A percentile compares a stretch with the other conserved stretches of the same genome.
phyloP scores from a whole-genome alignment of 2,329 filamentous ascomycete genomes.

The Fusarium sp. region DNA sequence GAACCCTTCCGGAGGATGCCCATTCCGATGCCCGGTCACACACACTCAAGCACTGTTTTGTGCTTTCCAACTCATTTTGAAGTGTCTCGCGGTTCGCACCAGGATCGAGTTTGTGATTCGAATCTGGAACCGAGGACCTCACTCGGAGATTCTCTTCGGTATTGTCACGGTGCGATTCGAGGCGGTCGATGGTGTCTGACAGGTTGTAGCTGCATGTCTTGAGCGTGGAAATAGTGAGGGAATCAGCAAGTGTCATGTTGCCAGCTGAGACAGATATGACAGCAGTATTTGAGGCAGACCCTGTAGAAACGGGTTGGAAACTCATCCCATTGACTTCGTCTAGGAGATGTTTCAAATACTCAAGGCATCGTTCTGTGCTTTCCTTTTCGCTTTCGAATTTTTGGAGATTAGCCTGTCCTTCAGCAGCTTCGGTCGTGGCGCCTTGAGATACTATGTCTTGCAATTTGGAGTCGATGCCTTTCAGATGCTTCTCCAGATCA shows the following conservation, averaged over 20 bases:
- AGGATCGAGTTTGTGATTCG: background rate
- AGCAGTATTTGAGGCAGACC: background rate
- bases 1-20: conserved; percentile 22
- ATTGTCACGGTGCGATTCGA: background rate
- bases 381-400: conserved; percentile 8
- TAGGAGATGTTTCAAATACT: background rate
- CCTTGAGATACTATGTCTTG: conserved; percentile 2
- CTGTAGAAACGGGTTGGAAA: background rate
- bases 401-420: background rate
- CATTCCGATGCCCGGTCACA: conserved; percentile 15
- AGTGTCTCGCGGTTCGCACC: background rate
- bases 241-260: conserved; percentile 11
- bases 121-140: background rate
- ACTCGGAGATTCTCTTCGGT: background rate
- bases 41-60: conserved; percentile 14
- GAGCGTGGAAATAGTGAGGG: conserved; percentile 5
- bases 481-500: conserved; percentile 29
- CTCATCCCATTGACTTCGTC: conserved; percentile 1
- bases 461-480: conserved; percentile 9
- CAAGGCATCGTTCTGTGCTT: conserved; percentile 16
- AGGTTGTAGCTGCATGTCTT: conserved; percentile 8
- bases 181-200: background rate
- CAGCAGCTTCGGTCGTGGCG: background rate
- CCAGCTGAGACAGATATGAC: background rate
- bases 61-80: conserved; percentile 17